Percentiles rank a stretch among this genome's conserved stretches.
These are phyloP conservation scores for Beauveria scarabaeidicola DNA, from an alignment of 2,329 filamentous ascomycete genomes.

Conservation along the genomic window DNA sequence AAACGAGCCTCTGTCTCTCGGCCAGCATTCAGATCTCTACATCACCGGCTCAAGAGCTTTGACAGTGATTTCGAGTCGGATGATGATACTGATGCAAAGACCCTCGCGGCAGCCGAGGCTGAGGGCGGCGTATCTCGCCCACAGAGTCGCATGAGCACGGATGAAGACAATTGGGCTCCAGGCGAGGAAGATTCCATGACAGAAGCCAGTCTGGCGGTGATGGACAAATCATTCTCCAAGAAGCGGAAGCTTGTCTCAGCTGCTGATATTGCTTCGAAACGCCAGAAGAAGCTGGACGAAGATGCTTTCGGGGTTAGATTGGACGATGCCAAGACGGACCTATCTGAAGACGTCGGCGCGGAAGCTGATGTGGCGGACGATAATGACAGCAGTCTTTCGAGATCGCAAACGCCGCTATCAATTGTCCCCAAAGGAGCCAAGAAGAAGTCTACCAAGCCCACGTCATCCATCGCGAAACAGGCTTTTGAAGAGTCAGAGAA, in stretches of 20 bases:
- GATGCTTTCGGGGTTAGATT: constrained; percentile 63
- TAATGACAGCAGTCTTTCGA: constrained; percentile 36
- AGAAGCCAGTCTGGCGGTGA: constrained; percentile 60
- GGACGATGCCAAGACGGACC: constrained; percentile 38
- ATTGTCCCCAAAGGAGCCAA: constrained; percentile 27
- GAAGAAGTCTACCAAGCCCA: constrained; percentile 48
- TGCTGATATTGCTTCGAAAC: constrained; percentile 63
- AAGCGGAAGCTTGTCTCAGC: constrained; percentile 67
- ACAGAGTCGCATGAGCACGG: constrained; percentile 62
- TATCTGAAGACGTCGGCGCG: constrained; percentile 42
- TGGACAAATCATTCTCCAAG: constrained; percentile 46
- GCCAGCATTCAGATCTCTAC: constrained; percentile 67
- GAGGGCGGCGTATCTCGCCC: constrained; percentile 80
- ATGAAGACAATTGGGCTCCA: constrained; percentile 46
- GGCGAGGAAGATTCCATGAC: constrained; percentile 60
- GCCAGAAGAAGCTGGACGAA: constrained; percentile 72
- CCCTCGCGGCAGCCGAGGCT: constrained; percentile 59
- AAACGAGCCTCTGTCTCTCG: constrained; percentile 48
- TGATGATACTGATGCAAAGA: constrained; percentile 58
- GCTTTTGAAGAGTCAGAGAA: constrained; percentile 58
- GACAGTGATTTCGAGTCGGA: constrained; percentile 76
- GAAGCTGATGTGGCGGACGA: constrained; percentile 40
- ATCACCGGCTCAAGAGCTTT: constrained; percentile 59
- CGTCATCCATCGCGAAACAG: constrained; percentile 75
- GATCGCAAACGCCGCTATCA: constrained; percentile 39